Percentiles rank a stretch among this genome's conserved stretches.
These are phyloP conservation scores for Thalassiosira exigua DNA, from an alignment of 352 stramenopile genomes.

Conservation along the genomic window DNA sequence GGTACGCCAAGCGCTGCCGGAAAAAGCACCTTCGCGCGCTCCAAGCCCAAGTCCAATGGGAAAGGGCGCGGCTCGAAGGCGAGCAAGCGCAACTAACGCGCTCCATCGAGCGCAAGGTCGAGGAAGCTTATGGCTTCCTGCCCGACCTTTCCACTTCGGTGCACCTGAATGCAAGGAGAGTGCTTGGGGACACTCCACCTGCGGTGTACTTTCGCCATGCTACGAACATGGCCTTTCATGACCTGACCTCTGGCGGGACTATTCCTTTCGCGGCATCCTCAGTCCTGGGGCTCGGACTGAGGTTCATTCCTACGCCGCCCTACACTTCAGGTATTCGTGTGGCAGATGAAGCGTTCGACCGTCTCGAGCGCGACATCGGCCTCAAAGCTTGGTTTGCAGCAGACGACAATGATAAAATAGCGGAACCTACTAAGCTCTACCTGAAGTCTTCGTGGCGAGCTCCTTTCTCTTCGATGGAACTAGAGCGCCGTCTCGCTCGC, in stretches of 20 bases:
- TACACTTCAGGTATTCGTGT: not conserved
- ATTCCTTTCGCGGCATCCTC: not conserved
- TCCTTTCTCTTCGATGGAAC: no score
- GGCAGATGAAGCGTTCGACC: not conserved
- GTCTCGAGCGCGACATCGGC: not conserved
- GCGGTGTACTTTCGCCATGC: not conserved
- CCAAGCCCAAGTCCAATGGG: not conserved
- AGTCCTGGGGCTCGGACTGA: not conserved
- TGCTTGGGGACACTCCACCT: not conserved
- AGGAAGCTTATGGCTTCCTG: not conserved
- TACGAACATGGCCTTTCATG: not conserved
- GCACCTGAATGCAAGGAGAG: not conserved
- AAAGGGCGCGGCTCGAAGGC: not conserved
- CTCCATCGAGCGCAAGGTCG: not conserved
- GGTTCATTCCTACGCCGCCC: not conserved
- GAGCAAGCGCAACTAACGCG: not conserved
- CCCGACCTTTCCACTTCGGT: not conserved
- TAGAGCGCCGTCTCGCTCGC: no score
- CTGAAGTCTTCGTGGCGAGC: no score
- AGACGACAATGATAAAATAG: no score
- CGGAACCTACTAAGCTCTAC: no score
- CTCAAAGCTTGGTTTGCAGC: no score
- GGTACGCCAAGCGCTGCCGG: no score
- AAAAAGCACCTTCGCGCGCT: no score
- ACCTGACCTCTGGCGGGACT: not conserved